Evolutionary conservation across 345 rosid species (phyloP).

Genomic region (Eucalyptus guilfoylei): DNA sequence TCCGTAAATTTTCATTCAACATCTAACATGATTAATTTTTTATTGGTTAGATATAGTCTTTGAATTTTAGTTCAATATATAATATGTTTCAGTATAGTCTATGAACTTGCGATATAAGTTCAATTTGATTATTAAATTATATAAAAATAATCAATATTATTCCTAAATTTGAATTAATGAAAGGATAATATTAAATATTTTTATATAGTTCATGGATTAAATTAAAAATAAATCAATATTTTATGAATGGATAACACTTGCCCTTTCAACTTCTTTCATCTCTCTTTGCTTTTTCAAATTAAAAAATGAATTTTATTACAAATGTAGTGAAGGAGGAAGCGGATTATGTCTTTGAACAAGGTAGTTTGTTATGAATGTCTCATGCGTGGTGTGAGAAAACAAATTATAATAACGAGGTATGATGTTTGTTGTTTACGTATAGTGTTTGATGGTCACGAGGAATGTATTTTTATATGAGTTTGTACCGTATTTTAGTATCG

Average conservation of each 20-base stretch:
- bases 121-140: no score
- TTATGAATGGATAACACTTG: not conserved
- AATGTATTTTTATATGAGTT: no score
- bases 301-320: not conserved
- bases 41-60: accelerated
- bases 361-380: not conserved
- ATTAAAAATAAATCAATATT: no score
- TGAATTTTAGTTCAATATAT: no score
- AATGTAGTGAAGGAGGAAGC: not conserved
- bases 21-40: not conserved
- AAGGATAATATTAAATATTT: accelerated
- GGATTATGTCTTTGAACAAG: not conserved
- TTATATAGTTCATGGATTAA: no score
- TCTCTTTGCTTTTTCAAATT: not conserved
- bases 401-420: not conserved
- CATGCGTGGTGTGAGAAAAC: accelerated
- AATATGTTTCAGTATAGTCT: no score
- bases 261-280: not conserved
- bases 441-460: no score
- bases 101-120: no score
- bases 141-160: accelerated
- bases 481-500: not conserved
- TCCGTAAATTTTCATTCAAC: not conserved
- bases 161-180: accelerated
- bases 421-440: not conserved